Evolutionary conservation across 805 yeast species (phyloP).

Genomic region (Maudiozyma saulgeensis): DNA sequence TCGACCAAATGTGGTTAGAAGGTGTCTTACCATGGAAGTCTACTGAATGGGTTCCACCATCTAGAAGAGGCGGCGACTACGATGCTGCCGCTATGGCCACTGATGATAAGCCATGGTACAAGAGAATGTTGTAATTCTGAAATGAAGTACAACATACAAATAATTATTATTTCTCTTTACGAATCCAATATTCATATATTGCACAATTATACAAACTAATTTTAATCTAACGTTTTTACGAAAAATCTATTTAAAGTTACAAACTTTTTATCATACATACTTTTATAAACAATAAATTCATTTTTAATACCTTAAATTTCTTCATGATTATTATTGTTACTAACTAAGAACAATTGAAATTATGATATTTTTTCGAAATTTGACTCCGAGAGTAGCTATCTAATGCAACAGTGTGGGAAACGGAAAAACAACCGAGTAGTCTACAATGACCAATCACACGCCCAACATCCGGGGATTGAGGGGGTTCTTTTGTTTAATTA

Average conservation of each 20-base stretch:
- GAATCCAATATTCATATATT: neutral
- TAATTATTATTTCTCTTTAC: neutral
- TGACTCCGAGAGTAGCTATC: no score
- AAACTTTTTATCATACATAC: neutral
- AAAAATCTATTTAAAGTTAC: neutral
- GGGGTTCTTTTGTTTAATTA: no score
- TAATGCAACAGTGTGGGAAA: no score
- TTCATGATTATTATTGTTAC: no score
- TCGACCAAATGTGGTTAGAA: conserved; percentile 47
- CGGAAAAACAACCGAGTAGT: no score
- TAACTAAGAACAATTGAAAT: no score
- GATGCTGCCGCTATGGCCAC: conserved; percentile 13
- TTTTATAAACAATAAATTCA: neutral
- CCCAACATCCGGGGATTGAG: no score
- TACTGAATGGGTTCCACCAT: conserved; percentile 40
- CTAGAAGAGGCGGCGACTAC: conserved; percentile 18
- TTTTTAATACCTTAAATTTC: neutral
- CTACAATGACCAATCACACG: no score
- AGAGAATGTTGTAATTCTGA: conserved; percentile 40
- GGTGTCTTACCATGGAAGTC: conserved; percentile 37
- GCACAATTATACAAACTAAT: neutral
- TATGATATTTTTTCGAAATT: no score
- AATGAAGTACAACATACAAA: no score
- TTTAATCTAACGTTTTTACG: neutral
- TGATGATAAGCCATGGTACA: conserved; percentile 17